phyloP scores from a whole-genome alignment of 306 rosid genomes.

The Lupinus albus region DNA sequence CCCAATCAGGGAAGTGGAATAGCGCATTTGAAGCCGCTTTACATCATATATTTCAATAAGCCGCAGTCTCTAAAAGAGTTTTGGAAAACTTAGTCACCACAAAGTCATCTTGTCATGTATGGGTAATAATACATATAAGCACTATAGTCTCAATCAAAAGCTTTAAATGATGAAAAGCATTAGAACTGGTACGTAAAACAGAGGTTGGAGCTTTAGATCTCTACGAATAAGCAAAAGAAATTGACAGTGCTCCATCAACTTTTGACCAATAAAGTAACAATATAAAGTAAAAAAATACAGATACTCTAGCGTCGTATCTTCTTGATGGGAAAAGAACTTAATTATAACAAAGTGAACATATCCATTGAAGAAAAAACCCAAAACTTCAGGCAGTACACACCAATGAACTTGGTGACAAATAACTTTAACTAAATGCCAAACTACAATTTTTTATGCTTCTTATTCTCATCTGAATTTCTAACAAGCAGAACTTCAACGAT shows the following conservation, averaged over 20 bases:
- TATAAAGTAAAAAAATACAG: constrained; percentile 1
- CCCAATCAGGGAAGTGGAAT: constrained; percentile 89
- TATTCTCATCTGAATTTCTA: constrained; percentile 11
- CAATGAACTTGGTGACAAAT: constrained; percentile 17
- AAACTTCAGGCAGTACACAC: constrained; percentile 2
- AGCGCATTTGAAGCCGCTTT: constrained; percentile 96
- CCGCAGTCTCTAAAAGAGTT: constrained; percentile 71
- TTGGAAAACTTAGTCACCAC: constrained; percentile 32
- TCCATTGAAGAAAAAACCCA: constrained; percentile 2
- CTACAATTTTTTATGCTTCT: background rate
- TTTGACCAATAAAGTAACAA: background rate
- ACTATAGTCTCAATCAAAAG: constrained; percentile 13
- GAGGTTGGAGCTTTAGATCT: constrained; percentile 15
- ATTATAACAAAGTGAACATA: constrained; percentile 20
- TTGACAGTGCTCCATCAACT: background rate
- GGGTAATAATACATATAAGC: constrained; percentile 26
- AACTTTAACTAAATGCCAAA: constrained; percentile 19
- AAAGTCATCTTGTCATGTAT: constrained; percentile 30
- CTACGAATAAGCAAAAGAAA: constrained; percentile 2
- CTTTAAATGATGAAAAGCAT: constrained; percentile 27
- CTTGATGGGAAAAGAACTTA: background rate
- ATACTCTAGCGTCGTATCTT: constrained; percentile 15
- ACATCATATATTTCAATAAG: constrained; percentile 96
- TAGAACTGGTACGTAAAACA: constrained; percentile 10
- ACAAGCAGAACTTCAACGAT: constrained; percentile 13